Evolutionary conservation across 495 filamentous ascomycete genomes (phyloP).

Genomic region (Tuber microsphaerosporum): DNA sequence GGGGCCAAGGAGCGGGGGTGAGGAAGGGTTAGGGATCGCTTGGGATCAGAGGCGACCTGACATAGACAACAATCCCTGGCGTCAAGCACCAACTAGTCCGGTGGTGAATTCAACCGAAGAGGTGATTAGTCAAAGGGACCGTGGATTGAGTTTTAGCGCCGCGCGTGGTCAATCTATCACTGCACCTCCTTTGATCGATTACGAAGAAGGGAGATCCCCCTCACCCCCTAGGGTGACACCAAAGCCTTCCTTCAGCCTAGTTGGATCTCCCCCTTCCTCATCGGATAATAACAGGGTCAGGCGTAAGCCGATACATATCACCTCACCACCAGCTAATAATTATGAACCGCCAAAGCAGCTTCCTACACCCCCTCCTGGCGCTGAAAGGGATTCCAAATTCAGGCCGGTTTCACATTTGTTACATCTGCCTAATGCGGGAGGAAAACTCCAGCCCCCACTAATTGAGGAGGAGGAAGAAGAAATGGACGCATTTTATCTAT

Average conservation of each 20-base stretch:
- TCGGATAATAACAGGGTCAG: constrained; percentile 21
- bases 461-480: constrained; percentile 21
- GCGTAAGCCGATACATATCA: constrained; percentile 33
- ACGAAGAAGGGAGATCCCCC: constrained; percentile 18
- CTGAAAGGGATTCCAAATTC: constrained; percentile 29
- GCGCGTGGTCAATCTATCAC: constrained; percentile 15
- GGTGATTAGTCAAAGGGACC: constrained; percentile 9
- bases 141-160: constrained; percentile 8
- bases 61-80: constrained; percentile 35
- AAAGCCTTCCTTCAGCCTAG: background rate
- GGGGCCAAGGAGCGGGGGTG: constrained; percentile 23
- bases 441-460: constrained; percentile 40
- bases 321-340: constrained; percentile 26
- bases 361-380: constrained; percentile 43
- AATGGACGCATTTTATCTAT: constrained; percentile 28
- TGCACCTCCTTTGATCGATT: constrained; percentile 16
- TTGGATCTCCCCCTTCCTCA: constrained; percentile 13
- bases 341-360: constrained; percentile 39
- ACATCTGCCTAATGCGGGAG: constrained; percentile 51
- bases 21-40: constrained; percentile 17
- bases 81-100: constrained; percentile 13
- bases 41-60: constrained; percentile 12
- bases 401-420: constrained; percentile 56
- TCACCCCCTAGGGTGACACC: constrained; percentile 1
- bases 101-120: constrained; percentile 11